Percentiles rank a stretch among this genome's conserved stretches.
These are phyloP conservation scores for Malus hybrid DNA, from an alignment of 331 rosid species.

Conservation along the genomic window DNA sequence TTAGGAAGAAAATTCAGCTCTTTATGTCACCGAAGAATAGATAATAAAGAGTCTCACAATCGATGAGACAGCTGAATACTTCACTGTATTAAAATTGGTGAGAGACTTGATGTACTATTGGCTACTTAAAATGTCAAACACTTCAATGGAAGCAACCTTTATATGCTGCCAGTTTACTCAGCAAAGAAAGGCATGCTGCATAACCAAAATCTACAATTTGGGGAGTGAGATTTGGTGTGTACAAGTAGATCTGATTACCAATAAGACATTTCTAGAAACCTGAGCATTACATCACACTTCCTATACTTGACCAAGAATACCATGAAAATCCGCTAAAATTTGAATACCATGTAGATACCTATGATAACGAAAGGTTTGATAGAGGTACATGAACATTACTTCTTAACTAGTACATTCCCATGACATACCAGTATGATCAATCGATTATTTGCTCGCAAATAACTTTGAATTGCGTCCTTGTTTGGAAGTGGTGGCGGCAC, in stretches of 20 bases:
- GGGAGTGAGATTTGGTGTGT: background rate
- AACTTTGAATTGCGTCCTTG: slow-evolving; percentile 42
- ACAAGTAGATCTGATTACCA: background rate
- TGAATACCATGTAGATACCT: background rate
- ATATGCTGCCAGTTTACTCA: background rate
- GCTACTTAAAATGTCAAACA: background rate
- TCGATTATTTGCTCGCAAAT: slow-evolving; percentile 54
- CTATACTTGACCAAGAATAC: background rate
- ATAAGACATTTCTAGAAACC: background rate
- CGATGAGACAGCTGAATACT: background rate
- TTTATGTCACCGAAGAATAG: background rate
- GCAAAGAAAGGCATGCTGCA: background rate
- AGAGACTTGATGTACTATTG: background rate
- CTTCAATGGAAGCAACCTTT: background rate
- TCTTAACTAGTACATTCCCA: background rate
- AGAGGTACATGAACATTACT: background rate
- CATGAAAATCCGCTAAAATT: background rate
- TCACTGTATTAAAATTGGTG: background rate
- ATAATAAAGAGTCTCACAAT: background rate
- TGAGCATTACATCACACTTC: background rate
- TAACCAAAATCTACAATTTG: background rate
- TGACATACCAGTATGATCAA: slow-evolving; percentile 78
- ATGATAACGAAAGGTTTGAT: background rate
- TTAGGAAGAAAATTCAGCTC: background rate
- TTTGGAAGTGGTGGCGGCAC: slow-evolving; percentile 55